phyloP scores from a whole-genome alignment of 169 alveolate species.

The Prorocentrum cordatum region DNA sequence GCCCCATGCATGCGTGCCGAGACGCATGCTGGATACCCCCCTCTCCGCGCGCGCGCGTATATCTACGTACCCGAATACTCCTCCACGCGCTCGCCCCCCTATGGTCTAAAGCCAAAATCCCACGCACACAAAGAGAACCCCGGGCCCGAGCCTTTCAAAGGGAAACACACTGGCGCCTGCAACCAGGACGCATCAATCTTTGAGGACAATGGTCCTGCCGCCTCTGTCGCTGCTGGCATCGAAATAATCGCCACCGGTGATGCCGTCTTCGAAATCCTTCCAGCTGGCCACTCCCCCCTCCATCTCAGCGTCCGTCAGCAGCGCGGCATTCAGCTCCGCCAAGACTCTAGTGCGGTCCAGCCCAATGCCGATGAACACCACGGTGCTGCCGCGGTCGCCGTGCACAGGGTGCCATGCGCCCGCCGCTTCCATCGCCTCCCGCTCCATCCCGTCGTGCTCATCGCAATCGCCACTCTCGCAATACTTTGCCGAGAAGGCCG shows the following conservation, averaged over 20 bases:
- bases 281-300: constrained; percentile 4
- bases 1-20: too few species aligned
- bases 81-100: too few species aligned
- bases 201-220: too few species aligned
- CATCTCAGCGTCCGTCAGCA: constrained; percentile 26
- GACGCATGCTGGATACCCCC: too few species aligned
- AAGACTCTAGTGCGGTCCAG: not conserved
- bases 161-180: too few species aligned
- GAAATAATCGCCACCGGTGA: constrained; percentile 22
- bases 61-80: too few species aligned
- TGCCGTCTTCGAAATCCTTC: constrained; percentile 1
- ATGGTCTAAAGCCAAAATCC: too few species aligned
- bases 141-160: too few species aligned
- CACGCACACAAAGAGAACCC: too few species aligned
- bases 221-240: too few species aligned
- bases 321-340: not conserved
- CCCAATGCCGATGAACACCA: constrained; percentile 13
- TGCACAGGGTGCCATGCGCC: not conserved
- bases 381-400: constrained; percentile 23
- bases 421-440: not conserved
- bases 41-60: too few species aligned
- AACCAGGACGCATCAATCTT: too few species aligned
- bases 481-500: not conserved
- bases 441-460: not conserved
- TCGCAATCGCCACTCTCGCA: not conserved